Conservation (phyloP, 805 yeast species). For the Brettanomyces naardenensis region DNA sequence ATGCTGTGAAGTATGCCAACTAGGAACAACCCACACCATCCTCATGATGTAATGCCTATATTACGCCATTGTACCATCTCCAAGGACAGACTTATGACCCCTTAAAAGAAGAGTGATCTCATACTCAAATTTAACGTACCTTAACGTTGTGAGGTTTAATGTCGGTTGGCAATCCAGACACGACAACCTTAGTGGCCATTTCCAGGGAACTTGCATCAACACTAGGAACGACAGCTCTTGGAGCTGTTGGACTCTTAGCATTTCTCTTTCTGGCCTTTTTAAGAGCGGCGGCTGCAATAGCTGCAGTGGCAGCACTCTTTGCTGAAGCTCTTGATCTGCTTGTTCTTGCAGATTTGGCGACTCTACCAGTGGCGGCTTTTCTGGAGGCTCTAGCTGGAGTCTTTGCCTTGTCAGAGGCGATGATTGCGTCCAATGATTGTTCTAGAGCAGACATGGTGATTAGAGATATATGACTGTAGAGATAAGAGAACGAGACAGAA, state of each 20-base stretch:
- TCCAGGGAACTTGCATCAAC: slow-evolving; percentile 18
- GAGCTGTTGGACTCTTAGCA: slow-evolving; percentile 13
- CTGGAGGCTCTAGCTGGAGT: slow-evolving; percentile 16
- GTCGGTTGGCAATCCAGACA: slow-evolving; percentile 60
- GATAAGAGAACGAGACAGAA: neutral
- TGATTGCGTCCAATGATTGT: slow-evolving; percentile 91
- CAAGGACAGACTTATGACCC: no score
- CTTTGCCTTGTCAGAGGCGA: slow-evolving; percentile 40
- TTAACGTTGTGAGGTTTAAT: slow-evolving; percentile 51
- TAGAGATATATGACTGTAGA: neutral
- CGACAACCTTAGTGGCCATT: slow-evolving; percentile 74
- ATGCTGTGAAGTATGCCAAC: no score
- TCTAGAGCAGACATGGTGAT: slow-evolving; percentile 71
- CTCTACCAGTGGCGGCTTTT: slow-evolving; percentile 9
- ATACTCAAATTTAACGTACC: slow-evolving; percentile 12
- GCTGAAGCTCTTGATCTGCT: slow-evolving; percentile 23
- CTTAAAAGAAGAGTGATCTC: no score
- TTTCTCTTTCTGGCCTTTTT: slow-evolving; percentile 4
- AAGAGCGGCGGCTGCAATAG: slow-evolving; percentile 9
- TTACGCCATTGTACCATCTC: no score
- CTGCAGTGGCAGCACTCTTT: slow-evolving; percentile 5
- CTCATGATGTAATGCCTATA: no score
- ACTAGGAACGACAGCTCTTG: slow-evolving; percentile 9
- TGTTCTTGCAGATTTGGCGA: slow-evolving; percentile 11
- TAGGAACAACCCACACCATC: no score